Base-by-base conservation (phyloP, 345 rosid genomes). In the Gossypium longicalyx region DNA sequence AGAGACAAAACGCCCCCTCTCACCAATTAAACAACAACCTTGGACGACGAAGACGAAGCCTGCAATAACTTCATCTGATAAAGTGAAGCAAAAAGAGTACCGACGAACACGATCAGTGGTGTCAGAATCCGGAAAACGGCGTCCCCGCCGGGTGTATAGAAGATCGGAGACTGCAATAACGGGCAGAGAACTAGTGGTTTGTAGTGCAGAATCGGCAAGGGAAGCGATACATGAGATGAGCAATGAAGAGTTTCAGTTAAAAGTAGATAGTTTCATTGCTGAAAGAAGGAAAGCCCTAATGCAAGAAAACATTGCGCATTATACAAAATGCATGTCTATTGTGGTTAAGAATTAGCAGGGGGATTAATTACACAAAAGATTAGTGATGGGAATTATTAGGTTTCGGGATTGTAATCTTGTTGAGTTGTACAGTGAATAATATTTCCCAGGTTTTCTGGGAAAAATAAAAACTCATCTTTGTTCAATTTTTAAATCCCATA, bases 161-260 rank as follows among this genome's bases (percentile, higher is more conserved):
- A 27, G 73, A 68, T 76, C 77, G 41, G 78, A 67, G 15, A 67
- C 58, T 10, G 22, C 57, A 15, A 11, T 67, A 25, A 64, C 47
- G 23, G 4, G 59, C 45, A 45, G 48, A 47, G 65, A 65, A 15
- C 9, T 75, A 70, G 62, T 51, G 54, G 27, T 23, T 41, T 65
- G 54, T 0, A 57, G 12, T 9, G 22, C 23, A 15, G 67, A 53
- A 29, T 17, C 27, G 29, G 64, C 60, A 49, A 53, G 78, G 66
- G 57, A 70, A 74, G 53, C 57, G 20, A 79, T 83, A 34, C 77
- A 79, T 29, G 79, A 64, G 22, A 43, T 81, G 71, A 83, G 81
- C 70, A 79, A n/a, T 23, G 83, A 83, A 38, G 81, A 83, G 77
- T 71, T 83, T 64, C 77, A 65, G 29, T 25, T 7, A 70, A 79